Evolutionary conservation across 148 eudicot genomes (phyloP), one percentile per base, ranked within the genome.

Genomic region (Dianthus caryophyllus): DNA sequence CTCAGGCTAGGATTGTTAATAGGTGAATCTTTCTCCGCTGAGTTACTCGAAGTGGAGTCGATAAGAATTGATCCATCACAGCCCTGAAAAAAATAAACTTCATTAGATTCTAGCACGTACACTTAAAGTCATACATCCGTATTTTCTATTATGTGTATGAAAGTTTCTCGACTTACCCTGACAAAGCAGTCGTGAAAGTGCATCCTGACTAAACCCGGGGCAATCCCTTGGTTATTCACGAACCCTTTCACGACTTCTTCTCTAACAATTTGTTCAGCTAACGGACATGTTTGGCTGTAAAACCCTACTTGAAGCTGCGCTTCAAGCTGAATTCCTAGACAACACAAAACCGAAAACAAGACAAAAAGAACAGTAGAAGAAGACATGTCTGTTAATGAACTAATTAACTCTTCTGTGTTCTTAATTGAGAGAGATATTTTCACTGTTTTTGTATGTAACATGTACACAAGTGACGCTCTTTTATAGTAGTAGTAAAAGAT

Each of bases 21-120:
- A 1, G 87, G 84, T 2, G 90, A 64, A 69, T 90, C 96, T 68
- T 90, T 90, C 79, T 90, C 96, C 0, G 96, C 90, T 3, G 44
- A 70, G 81, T 77, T 87, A 38, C 80, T 62, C 17, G 84, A 54
- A n/a, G 90, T 87, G 2, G 96, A 85, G 66, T 90, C 87, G 43
- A 90, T 80, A 15, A 90, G 87, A 67, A 90, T 87, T 0, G 96
- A 90, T n/a, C 73, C 96, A 84, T 90, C 96, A 69, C 96, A 90
- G 38, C 94, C 94, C 94, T 84, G 61, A 43, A 44, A 22, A 53
- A n/a, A 60, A 59, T n/a, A 27, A 60, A 60, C 47, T 18, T 60
- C 44, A 20, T 60, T 60, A 60, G 64, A 7, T 36, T 57, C 61
- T 30, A 5, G 9, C 12, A 53, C 57, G 9, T 4, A 53, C 57